These are phyloP conservation scores for Ganoderma sinense DNA, from an alignment of 1,284 basidiomycete genomes.

Conservation along the genomic window DNA sequence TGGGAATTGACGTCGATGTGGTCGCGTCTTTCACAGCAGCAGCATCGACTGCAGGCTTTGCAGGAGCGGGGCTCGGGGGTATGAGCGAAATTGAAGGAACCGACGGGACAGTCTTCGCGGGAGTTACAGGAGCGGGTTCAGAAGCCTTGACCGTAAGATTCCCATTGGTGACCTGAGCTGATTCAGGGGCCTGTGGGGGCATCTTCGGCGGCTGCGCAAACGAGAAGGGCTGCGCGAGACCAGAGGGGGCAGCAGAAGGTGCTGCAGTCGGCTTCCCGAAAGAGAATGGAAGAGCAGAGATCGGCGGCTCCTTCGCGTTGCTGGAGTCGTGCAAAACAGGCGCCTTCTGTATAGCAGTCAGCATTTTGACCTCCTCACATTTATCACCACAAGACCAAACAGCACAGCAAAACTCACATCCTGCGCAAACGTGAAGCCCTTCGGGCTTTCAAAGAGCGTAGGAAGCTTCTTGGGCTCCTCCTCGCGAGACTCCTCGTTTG, in stretches of 20 bases:
- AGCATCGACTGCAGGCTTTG: slow-evolving; percentile 19
- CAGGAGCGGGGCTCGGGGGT: slow-evolving; percentile 29
- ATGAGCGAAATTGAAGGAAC: slow-evolving; percentile 34
- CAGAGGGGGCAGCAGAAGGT: background rate
- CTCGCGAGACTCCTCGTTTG: slow-evolving; percentile 45
- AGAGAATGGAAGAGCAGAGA: slow-evolving; percentile 70
- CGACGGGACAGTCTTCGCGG: slow-evolving; percentile 21
- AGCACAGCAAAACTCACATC: slow-evolving; percentile 53
- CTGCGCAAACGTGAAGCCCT: slow-evolving; percentile 72
- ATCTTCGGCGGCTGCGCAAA: slow-evolving; percentile 13
- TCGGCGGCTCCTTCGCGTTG: slow-evolving; percentile 70
- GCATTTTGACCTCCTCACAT: background rate
- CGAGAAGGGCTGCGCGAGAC: slow-evolving; percentile 18
- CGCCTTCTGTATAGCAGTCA: slow-evolving; percentile 29
- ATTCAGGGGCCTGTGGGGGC: background rate
- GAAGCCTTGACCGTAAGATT: slow-evolving; percentile 5
- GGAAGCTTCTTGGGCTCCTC: slow-evolving; percentile 61
- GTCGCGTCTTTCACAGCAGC: slow-evolving; percentile 12
- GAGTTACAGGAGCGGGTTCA: slow-evolving; percentile 5
- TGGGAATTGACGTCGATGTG: slow-evolving; percentile 45
- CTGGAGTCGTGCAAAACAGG: slow-evolving; percentile 37
- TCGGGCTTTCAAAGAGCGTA: slow-evolving; percentile 66
- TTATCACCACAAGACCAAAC: background rate
- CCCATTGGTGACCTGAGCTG: slow-evolving; percentile 16
- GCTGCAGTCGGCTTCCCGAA: slow-evolving; percentile 47